A percentile compares a stretch with the other conserved stretches of the same genome.
Conservation (phyloP, 495 filamentous ascomycete species). For the Neurospora tetrasperma region DNA sequence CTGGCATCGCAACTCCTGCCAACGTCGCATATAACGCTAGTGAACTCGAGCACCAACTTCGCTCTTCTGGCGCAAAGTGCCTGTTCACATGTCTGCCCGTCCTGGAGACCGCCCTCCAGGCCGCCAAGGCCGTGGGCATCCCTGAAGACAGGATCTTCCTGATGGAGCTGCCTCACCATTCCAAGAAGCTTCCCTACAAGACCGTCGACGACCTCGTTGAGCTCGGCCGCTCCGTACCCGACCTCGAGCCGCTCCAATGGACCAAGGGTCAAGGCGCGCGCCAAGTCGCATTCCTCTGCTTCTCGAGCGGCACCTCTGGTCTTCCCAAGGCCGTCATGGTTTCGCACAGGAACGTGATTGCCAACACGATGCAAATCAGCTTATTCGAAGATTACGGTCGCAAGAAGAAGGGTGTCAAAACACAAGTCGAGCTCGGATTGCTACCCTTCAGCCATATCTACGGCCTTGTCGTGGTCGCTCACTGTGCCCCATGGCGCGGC, state of each 20-base stretch:
- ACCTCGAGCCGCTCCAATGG: slow-evolving; percentile 60
- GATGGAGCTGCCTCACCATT: slow-evolving; percentile 53
- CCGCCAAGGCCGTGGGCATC: slow-evolving; percentile 55
- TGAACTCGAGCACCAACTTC: slow-evolving; percentile 72
- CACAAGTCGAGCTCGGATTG: slow-evolving; percentile 59
- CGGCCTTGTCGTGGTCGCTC: slow-evolving; percentile 65
- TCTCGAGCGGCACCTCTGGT: slow-evolving; percentile 82
- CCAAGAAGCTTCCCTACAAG: slow-evolving; percentile 48
- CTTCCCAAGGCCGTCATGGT: slow-evolving; percentile 96
- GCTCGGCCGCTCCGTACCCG: slow-evolving; percentile 50
- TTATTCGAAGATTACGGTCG: slow-evolving; percentile 41
- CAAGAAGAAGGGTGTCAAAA: slow-evolving; percentile 31
- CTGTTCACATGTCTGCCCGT: slow-evolving; percentile 75
- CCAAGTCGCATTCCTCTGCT: slow-evolving; percentile 77
- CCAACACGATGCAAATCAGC: slow-evolving; percentile 60
- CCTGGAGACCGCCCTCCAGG: slow-evolving; percentile 57
- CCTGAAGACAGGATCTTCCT: slow-evolving; percentile 66
- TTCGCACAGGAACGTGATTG: slow-evolving; percentile 78
- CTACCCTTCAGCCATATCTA: slow-evolving; percentile 86
- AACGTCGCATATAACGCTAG: slow-evolving; percentile 71
- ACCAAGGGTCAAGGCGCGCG: slow-evolving; percentile 61
- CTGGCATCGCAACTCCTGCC: slow-evolving; percentile 66
- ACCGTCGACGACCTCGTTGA: slow-evolving; percentile 59
- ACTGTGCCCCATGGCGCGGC: slow-evolving; percentile 59
- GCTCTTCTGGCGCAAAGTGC: slow-evolving; percentile 61